Evolutionary conservation across 257 asterid species (phyloP).

Genomic region (Solanum rostratum): DNA sequence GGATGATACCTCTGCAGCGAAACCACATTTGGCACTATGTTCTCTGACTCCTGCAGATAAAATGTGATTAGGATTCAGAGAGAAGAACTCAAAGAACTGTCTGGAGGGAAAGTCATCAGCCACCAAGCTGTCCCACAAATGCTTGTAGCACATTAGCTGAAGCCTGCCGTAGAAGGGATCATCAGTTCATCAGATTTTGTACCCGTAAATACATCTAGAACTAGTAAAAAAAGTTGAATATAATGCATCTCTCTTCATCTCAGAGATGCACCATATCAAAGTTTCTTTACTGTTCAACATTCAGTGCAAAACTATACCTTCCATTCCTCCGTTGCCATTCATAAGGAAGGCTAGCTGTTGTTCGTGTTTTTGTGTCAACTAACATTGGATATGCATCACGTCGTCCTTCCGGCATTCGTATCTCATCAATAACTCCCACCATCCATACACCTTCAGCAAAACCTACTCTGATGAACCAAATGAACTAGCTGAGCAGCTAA

Average conservation of each 20-base stretch:
- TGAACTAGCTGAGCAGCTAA: conserved; percentile 10
- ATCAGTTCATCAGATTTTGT: not conserved
- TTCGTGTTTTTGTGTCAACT: conserved; percentile 89
- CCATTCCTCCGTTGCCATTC: conserved; percentile 88
- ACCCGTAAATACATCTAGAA: not conserved
- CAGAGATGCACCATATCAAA: not conserved
- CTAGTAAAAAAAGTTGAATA: not conserved
- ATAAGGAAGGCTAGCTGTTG: conserved; percentile 48
- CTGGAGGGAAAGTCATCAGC: conserved; percentile 45
- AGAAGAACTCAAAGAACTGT: conserved; percentile 61
- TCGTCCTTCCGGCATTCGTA: conserved; percentile 50
- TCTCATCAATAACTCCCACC: conserved; percentile 85
- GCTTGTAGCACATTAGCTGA: conserved; percentile 89
- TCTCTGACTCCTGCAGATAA: conserved; percentile 58
- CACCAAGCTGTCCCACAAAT: conserved; percentile 75
- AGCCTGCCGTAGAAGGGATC: conserved; percentile 43
- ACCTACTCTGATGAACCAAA: conserved; percentile 50
- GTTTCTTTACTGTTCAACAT: not conserved
- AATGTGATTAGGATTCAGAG: conserved; percentile 48
- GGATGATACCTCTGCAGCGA: conserved; percentile 56
- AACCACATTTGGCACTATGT: conserved; percentile 44
- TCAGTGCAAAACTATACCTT: conserved; percentile 31
- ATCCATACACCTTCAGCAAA: conserved; percentile 80
- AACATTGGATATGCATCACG: conserved; percentile 38
- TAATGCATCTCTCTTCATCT: not conserved